Base-by-base conservation (phyloP, 805 yeast species). In the Candida dendrica region DNA sequence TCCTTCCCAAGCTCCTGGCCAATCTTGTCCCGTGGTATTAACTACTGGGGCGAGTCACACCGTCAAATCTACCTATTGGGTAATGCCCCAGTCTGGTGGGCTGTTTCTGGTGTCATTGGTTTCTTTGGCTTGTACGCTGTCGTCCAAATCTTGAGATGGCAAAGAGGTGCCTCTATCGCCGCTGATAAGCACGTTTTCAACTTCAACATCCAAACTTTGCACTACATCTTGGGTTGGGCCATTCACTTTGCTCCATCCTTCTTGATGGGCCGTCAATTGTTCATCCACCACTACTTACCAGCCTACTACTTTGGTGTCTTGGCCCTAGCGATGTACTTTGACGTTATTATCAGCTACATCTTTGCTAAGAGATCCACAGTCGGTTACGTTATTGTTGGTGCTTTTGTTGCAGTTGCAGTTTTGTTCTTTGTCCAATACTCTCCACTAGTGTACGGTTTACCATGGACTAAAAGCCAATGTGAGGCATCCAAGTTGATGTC, bases 281-380 rank as follows among this genome's bases (percentile, higher is more conserved):
- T 91, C 69, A 69, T 90, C 59, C 98, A 90, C 63, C 98, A 90
- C 64, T 91, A 91, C 63, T 66, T 93, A 51, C 97, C 96, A 43
- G 87, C 98, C 2, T 75, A 87, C 41, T 93, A 88, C 67, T 93
- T 93, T 64, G 93, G 88, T 37, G 70, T 86, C 41, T 69, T 87
- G 48, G 86, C 83, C 3, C 66, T 87, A 40, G 85, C 84, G n/a
- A 90, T 84, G 47, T 66, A 73, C 42, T 64, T 80, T 38, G 85
- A 81, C 48, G 62, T 78, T 42, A 48, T 75, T 29, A 72, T 66
- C n/a, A 53, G 63, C 16, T 74, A 71, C 51, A 53, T 69, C 29
- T 62, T 69, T 46, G 59, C 61, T 20, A 64, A 60, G 37, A 73
- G 66, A 48, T 75, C 69, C 50, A 50, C 58, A 33, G 50, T 74